Evolutionary conservation across 2,329 filamentous ascomycete species (phyloP).

Genomic region (Gyromitra esculenta): DNA sequence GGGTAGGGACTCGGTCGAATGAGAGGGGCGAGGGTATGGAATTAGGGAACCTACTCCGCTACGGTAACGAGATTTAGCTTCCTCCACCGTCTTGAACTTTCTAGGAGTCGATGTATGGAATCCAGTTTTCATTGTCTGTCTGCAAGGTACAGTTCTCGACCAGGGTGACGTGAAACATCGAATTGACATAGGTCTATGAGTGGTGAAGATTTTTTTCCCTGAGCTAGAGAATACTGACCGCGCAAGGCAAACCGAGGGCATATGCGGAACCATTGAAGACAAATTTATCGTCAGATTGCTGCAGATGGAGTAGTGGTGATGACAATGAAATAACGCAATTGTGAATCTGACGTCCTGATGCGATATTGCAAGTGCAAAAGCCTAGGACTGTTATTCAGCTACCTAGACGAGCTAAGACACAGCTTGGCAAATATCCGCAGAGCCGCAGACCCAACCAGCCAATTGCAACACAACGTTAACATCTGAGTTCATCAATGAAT

Average conservation of each 20-base stretch:
- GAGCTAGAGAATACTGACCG: slow-evolving; percentile 16
- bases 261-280: slow-evolving; percentile 15
- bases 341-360: slow-evolving; percentile 23
- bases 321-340: slow-evolving; percentile 16
- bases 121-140: slow-evolving; percentile 11
- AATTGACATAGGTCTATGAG: slow-evolving; percentile 6
- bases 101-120: slow-evolving; percentile 36
- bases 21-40: slow-evolving; percentile 34
- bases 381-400: not conserved
- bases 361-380: slow-evolving; percentile 15
- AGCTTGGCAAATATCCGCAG: slow-evolving; percentile 6
- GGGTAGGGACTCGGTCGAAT: slow-evolving; percentile 13
- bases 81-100: slow-evolving; percentile 62
- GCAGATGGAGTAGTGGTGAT: slow-evolving; percentile 2
- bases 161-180: slow-evolving; percentile 29
- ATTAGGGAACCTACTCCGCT: slow-evolving; percentile 61
- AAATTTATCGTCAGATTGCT: slow-evolving; percentile 3
- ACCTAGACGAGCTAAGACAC: not conserved
- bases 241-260: slow-evolving; percentile 13
- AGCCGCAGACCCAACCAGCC: not conserved
- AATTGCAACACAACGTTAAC: too few relatives aligned
- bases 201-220: slow-evolving; percentile 5
- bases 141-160: slow-evolving; percentile 13
- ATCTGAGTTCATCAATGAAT: too few relatives aligned
- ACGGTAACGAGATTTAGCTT: slow-evolving; percentile 63